phyloP scores from a whole-genome alignment of 2,329 filamentous ascomycete genomes.

The Xylaria sp. region DNA sequence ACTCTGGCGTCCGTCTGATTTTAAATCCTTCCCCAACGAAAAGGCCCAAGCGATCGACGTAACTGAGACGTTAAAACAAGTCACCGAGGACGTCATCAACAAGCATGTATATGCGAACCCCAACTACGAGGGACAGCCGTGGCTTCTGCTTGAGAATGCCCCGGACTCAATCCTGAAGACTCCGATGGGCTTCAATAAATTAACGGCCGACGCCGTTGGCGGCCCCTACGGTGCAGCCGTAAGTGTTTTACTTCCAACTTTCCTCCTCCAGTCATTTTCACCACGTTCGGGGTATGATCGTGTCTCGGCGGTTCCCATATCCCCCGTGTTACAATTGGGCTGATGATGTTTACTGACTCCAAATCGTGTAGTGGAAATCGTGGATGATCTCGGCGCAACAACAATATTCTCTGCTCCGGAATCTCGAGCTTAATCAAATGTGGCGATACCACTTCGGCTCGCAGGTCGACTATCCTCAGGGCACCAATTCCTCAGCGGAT shows the following conservation, averaged over 20 bases:
- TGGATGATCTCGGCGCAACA: constrained; percentile 63
- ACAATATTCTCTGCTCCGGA: constrained; percentile 60
- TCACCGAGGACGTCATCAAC: constrained; percentile 38
- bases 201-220: constrained; percentile 39
- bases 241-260: background rate
- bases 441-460: constrained; percentile 59
- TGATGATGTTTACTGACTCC: background rate
- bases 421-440: constrained; percentile 58
- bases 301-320: background rate
- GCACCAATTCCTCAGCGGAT: constrained; percentile 33
- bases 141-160: constrained; percentile 55
- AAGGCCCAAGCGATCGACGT: constrained; percentile 37
- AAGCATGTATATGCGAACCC: constrained; percentile 46
- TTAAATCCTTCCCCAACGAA: constrained; percentile 34
- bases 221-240: constrained; percentile 51
- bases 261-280: background rate
- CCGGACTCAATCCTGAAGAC: constrained; percentile 57
- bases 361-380: constrained; percentile 48
- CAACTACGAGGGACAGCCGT: constrained; percentile 58
- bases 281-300: too few species aligned
- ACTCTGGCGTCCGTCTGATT: constrained; percentile 54
- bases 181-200: constrained; percentile 55
- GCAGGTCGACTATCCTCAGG: constrained; percentile 41
- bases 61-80: constrained; percentile 19
- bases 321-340: background rate